phyloP scores from a whole-genome alignment of 2,329 filamentous ascomycete species.

The Penicillium psychrosexuale region DNA sequence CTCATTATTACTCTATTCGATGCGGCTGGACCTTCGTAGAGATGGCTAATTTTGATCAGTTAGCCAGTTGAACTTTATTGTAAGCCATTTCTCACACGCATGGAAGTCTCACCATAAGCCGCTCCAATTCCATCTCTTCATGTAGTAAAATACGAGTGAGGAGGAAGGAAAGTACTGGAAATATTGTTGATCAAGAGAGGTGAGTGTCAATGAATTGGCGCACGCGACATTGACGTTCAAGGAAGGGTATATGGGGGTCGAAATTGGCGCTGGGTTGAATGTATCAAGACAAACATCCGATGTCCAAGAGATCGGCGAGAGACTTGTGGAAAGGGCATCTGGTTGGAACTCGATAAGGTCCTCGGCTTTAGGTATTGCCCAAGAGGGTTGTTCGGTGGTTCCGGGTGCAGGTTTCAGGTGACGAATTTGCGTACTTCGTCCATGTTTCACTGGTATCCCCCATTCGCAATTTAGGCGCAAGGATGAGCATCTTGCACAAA shows the following conservation, averaged over 20 bases:
- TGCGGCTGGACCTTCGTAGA: slow-evolving; percentile 36
- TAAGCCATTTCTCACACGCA: neutral
- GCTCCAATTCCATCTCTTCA: slow-evolving; percentile 41
- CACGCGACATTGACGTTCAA: slow-evolving; percentile 25
- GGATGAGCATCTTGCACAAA: slow-evolving; percentile 33
- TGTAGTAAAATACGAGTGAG: slow-evolving; percentile 35
- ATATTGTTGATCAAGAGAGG: slow-evolving; percentile 34
- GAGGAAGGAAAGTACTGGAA: slow-evolving; percentile 37
- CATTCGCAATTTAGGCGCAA: slow-evolving; percentile 35
- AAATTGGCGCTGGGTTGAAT: slow-evolving; percentile 15
- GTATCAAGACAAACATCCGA: slow-evolving; percentile 14
- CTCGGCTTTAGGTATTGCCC: slow-evolving; percentile 3
- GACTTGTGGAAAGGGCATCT: slow-evolving; percentile 10
- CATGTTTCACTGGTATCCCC: slow-evolving; percentile 32
- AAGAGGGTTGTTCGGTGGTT: slow-evolving; percentile 10
- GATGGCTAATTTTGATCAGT: slow-evolving; percentile 12
- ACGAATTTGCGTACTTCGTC: slow-evolving; percentile 23
- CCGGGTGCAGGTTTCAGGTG: slow-evolving; percentile 26
- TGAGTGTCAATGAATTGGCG: slow-evolving; percentile 35
- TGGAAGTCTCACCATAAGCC: slow-evolving; percentile 26
- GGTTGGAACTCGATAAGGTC: slow-evolving; percentile 9
- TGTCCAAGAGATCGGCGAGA: slow-evolving; percentile 20
- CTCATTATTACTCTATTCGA: slow-evolving; percentile 40
- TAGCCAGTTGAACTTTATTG: neutral
- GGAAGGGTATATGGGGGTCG: slow-evolving; percentile 28